Evolutionary conservation across 495 filamentous ascomycete species (phyloP), one percentile per base, ranked within the genome.

Genomic region (Acidiella bohemica): DNA sequence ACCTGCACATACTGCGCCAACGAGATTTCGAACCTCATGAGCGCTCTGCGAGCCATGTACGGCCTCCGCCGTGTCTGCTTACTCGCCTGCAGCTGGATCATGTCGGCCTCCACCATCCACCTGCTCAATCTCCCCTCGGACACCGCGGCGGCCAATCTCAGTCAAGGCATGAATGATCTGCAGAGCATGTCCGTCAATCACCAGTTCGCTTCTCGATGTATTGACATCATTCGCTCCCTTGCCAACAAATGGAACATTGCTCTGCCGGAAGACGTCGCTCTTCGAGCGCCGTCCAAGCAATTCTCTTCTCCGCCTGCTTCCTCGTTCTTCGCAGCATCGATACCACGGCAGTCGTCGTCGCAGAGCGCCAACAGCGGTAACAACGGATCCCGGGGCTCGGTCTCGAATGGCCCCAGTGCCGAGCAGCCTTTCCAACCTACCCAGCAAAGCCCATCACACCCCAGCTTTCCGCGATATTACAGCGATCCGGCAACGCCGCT

Each of bases 1-100:
- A 69, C 77, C 19, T 78, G 75, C 54, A 57, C 61, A 8, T 66
- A 72, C 47, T 69, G 71, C 11, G 75, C 77, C 22, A 72, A 78
- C 51, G 68, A 70, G 14, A 74, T 80, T 19, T 64, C 71, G 23
- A 60, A 66, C 2, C 63, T 80, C 9, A 51, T 75, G 32, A 64
- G 62, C 2, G 70, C 70, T 3, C 76, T 77, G 38, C 67, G 71
- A 2, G 64, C 68, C 29, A 63, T 77, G 17, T 80, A 76, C 50
- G 70, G 68, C 2, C 59, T 80, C 20, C 60, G 66, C 8, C 62
- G 71, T 0, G 75, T 71, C 0, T 70, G 68, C 0, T 70, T 68
- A 0, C 70, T 75, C 27, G 67, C 76, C 4, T 72, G 72, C 0
- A 74, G 73, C 38, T 70, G 76, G 26, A 67, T 77, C 12, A 61